Conservation (phyloP, 2,329 filamentous ascomycete genomes). For the Polychaeton citri region DNA sequence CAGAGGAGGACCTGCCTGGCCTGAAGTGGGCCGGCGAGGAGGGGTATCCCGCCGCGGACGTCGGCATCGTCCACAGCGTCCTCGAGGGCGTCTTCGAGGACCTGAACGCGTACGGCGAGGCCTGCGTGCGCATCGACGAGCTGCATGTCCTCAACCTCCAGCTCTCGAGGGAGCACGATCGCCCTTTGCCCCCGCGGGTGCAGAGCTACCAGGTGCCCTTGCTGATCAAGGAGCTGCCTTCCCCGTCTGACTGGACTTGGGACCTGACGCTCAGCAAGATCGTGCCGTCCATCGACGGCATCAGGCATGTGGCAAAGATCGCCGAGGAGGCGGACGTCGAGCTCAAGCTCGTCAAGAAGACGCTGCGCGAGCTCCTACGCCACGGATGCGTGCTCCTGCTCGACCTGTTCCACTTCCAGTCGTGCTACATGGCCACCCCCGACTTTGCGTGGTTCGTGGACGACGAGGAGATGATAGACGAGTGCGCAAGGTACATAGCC, state of each 20-base stretch:
- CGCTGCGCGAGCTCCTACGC: constrained; percentile 79
- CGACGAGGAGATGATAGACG: constrained; percentile 65
- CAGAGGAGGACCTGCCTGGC: constrained; percentile 32
- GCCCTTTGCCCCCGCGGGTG: constrained; percentile 62
- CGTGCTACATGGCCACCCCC: constrained; percentile 74
- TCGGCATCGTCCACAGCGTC: constrained; percentile 45
- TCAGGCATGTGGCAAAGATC: constrained; percentile 79
- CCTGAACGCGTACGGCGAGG: constrained; percentile 92
- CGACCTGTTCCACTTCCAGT: constrained; percentile 88
- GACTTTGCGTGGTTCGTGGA: constrained; percentile 68
- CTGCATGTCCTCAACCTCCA: constrained; percentile 18
- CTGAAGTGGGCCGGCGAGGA: constrained; percentile 16
- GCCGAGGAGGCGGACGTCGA: constrained; percentile 76
- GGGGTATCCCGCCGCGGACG: constrained; percentile 14
- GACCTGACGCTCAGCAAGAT: constrained; percentile 68
- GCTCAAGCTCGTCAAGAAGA: constrained; percentile 70
- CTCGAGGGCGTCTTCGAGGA: constrained; percentile 87
- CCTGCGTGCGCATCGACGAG: constrained; percentile 27
- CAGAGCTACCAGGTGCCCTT: constrained; percentile 87
- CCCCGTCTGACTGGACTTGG: constrained; percentile 49
- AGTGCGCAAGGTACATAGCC: constrained; percentile 77
- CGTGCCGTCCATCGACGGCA: constrained; percentile 76
- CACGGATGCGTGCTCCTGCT: constrained; percentile 83
- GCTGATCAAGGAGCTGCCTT: constrained; percentile 39
- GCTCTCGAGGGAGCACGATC: constrained; percentile 42